A percentile compares a stretch with the other conserved stretches of the same genome.
Conservation (phyloP, 2,329 filamentous ascomycete species). For the Epichloe uncinata region DNA sequence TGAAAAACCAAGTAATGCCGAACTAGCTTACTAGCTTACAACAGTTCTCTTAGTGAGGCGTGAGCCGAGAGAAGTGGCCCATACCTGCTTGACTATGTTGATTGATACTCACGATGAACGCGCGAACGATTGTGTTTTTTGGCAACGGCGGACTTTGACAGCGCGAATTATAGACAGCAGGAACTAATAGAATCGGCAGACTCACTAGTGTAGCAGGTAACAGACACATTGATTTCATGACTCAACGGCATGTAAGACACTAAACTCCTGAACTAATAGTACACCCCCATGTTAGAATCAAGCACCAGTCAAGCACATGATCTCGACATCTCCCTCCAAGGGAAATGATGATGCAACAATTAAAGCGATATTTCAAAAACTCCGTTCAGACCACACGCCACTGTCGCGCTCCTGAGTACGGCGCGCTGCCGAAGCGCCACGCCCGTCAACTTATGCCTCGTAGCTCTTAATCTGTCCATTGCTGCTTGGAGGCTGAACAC, state of each 20-base stretch:
- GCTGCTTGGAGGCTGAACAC: slow-evolving; percentile 41
- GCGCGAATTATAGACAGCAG: too few relatives aligned
- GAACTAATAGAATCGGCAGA: too few relatives aligned
- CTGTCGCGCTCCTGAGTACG: neutral
- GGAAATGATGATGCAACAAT: neutral
- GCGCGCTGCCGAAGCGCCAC: neutral
- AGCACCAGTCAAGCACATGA: neutral
- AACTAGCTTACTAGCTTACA: too few relatives aligned
- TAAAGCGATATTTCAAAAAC: neutral
- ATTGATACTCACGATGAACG: too few relatives aligned
- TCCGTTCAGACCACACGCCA: neutral
- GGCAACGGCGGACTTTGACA: too few relatives aligned
- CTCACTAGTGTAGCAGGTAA: too few relatives aligned
- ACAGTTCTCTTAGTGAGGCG: too few relatives aligned
- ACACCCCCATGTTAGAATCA: neutral
- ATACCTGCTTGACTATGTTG: too few relatives aligned
- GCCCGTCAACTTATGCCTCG: slow-evolving; percentile 28
- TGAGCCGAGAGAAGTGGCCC: too few relatives aligned
- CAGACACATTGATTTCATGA: neutral
- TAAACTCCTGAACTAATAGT: slow-evolving; percentile 3
- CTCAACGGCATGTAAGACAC: neutral
- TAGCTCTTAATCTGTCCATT: slow-evolving; percentile 44
- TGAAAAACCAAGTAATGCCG: too few relatives aligned
- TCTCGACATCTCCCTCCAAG: neutral
- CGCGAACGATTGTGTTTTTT: too few relatives aligned